phyloP scores from a whole-genome alignment of 352 stramenopile genomes.

The Detonula confervacea region DNA sequence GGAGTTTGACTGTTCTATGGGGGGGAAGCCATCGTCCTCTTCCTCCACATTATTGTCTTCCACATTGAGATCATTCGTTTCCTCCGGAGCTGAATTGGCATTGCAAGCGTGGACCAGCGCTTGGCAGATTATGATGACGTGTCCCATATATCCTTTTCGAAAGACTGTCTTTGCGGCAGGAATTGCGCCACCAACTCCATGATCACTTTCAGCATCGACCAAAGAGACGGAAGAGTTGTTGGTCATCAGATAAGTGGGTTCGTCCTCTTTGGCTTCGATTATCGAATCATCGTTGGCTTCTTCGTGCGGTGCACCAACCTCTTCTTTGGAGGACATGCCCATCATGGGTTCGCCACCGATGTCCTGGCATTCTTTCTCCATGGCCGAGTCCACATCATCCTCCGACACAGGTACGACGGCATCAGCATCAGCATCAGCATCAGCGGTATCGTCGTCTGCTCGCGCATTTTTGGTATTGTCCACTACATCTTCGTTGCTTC shows the following conservation, averaged over 20 bases:
- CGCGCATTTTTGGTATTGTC: neutral
- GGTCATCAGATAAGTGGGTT: no score
- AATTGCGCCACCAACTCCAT: no score
- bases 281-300: no score
- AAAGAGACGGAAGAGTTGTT: no score
- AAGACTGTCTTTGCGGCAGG: constrained; percentile 36
- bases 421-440: constrained; percentile 26
- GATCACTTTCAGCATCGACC: no score
- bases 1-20: no score
- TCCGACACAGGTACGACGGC: constrained; percentile 61
- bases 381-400: constrained; percentile 68
- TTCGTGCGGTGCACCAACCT: no score
- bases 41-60: no score
- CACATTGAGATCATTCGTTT: neutral
- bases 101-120: constrained; percentile 80
- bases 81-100: neutral
- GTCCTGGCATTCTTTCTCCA: constrained; percentile 63
- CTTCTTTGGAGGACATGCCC: no score
- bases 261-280: no score
- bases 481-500: constrained; percentile 14
- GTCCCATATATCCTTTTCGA: constrained; percentile 83
- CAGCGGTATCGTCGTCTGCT: constrained; percentile 24
- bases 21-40: no score
- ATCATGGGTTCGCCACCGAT: constrained; percentile 5
- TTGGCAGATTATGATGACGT: constrained; percentile 88